A percentile compares a stretch with the other conserved stretches of the same genome.
phyloP scores from a whole-genome alignment of 1,284 basidiomycete genomes.

The Ustilago xerochloae region DNA sequence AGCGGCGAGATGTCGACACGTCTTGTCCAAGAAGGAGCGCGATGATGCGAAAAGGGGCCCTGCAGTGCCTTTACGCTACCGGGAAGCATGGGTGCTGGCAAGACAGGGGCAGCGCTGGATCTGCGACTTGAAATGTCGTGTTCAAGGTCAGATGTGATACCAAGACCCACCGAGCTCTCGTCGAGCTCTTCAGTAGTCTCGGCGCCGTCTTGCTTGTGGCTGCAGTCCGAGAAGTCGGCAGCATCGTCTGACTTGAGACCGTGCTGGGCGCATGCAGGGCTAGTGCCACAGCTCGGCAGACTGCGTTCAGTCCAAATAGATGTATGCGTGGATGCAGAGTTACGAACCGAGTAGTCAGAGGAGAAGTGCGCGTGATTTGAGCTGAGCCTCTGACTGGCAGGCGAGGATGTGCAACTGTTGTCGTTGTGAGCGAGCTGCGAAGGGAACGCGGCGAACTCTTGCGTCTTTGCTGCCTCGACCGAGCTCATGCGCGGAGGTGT shows the following conservation, averaged over 20 bases:
- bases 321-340: conserved; percentile 36
- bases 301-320: conserved; percentile 47
- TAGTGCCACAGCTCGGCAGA: conserved; percentile 36
- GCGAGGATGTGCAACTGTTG: conserved; percentile 12
- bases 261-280: conserved; percentile 33
- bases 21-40: conserved; percentile 49
- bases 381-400: conserved; percentile 21
- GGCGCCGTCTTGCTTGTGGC: background rate
- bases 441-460: conserved; percentile 16
- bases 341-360: conserved; percentile 33
- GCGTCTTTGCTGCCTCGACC: conserved; percentile 2
- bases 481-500: conserved; percentile 20
- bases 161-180: conserved; percentile 38
- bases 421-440: background rate
- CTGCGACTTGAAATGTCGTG: conserved; percentile 22
- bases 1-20: conserved; percentile 23
- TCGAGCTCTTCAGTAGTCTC: conserved; percentile 42
- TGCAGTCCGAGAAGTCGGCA: background rate
- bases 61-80: conserved; percentile 19
- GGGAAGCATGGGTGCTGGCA: conserved; percentile 17
- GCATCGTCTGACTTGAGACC: conserved; percentile 11
- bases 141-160: conserved; percentile 45
- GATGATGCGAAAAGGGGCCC: conserved; percentile 52
- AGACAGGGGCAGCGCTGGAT: conserved; percentile 22
- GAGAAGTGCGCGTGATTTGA: conserved; percentile 27